Evolutionary conservation across 139 green algal species (phyloP), one percentile per base, ranked within the genome.

Genomic region (Chlorokybus atmophyticus): DNA sequence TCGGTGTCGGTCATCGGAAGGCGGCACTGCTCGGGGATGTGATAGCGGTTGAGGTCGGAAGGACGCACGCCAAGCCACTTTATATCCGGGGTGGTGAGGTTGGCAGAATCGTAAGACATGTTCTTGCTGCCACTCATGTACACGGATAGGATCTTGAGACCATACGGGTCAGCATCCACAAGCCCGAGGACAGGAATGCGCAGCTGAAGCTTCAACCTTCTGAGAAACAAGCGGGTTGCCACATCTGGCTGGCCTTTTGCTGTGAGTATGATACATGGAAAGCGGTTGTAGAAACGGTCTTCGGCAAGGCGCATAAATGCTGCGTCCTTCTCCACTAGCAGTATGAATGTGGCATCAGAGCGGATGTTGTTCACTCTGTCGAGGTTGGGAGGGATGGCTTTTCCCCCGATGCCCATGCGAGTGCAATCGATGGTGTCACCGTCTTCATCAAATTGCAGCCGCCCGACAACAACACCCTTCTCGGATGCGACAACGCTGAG

Each of bases 271-370:
- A 96, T 89, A 79, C 86, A 95, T 26, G 88, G 88, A 72, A 90
- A 93, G 21, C 78, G 82, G 64, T 95, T 93, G 81, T 96, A 96
- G 70, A 96, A 96, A 2, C 88, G 57, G 71, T 94, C 85, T 63
- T 94, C 87, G 1, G 87, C 87, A 29, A 96, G 80, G 2, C 88
- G 82, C 86, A 93, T 93, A 76, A 94, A 96, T 7, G 88, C 88
- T 1, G 88, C 88, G 57, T 96, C 88, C 78, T 96, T 96, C 75
- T 96, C 88, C 42, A 96, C 88, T 59, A 96, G 70, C 73, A 96
- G 72, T 52, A 96, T 93, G 73, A 96, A 95, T 55, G 82, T 60
- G 0, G 88, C 88, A 52, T 94, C 82, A 26, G 57, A 80, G 24
- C 53, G 7, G n/a, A 96, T 79, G 44, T 84, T 68, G 2, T 70